Evolutionary conservation across 1,284 basidiomycete species (phyloP).

Genomic region (Vanrija pseudolonga): DNA sequence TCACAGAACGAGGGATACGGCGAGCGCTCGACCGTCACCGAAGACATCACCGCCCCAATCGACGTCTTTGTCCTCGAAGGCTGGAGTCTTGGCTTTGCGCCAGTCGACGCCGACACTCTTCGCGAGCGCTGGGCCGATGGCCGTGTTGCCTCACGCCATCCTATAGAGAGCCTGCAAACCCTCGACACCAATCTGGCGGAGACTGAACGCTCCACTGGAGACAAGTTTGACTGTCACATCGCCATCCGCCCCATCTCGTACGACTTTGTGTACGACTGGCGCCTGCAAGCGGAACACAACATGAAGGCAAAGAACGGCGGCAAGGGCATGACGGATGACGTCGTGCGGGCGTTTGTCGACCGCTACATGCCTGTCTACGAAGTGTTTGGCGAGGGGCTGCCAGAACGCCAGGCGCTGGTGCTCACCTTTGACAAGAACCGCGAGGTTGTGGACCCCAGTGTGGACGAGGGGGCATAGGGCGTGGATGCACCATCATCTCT

Average conservation of each 20-base stretch:
- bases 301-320: conserved; percentile 84
- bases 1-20: conserved; percentile 72
- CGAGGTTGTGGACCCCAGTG: conserved; percentile 25
- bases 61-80: conserved; percentile 76
- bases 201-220: conserved; percentile 12
- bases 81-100: conserved; percentile 53
- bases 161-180: conserved; percentile 20
- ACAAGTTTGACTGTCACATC: conserved; percentile 27
- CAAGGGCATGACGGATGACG: conserved; percentile 77
- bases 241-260: conserved; percentile 34
- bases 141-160: conserved; percentile 27
- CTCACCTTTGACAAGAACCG: conserved; percentile 33
- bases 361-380: conserved; percentile 45
- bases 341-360: conserved; percentile 63
- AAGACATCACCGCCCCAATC: conserved; percentile 52
- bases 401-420: conserved; percentile 27
- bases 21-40: conserved; percentile 61
- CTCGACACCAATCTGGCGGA: conserved; percentile 31
- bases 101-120: conserved; percentile 42
- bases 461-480: not conserved
- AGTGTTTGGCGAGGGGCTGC: conserved; percentile 18
- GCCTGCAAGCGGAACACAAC: conserved; percentile 76
- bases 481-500: not conserved
- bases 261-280: conserved; percentile 57
- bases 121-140: conserved; percentile 36